Percentiles rank a stretch among this genome's conserved stretches.
phyloP scores from a whole-genome alignment of 257 asterid genomes.

The Primulina eburnea region DNA sequence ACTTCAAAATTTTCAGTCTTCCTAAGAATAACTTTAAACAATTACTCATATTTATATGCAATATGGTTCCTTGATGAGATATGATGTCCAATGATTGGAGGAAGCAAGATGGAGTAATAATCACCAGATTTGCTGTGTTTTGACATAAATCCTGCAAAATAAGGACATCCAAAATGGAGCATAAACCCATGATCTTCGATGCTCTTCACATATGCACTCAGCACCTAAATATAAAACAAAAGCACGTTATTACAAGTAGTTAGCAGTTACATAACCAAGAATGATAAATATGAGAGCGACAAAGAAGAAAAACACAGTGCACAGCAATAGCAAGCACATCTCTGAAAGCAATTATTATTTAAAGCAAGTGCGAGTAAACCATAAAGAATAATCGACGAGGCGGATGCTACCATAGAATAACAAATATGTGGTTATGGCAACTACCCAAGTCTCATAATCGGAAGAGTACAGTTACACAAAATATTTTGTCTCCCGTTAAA shows the following conservation, averaged over 20 bases:
- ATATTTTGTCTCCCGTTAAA: background rate
- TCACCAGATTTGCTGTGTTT: constrained; percentile 62
- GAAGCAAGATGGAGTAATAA: constrained; percentile 14
- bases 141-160: constrained; percentile 80
- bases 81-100: constrained; percentile 8
- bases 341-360: constrained; percentile 1
- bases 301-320: background rate
- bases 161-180: constrained; percentile 68
- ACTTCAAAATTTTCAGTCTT: constrained; percentile 1
- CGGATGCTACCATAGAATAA: background rate
- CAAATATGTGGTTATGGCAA: background rate
- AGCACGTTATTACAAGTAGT: constrained; percentile 6
- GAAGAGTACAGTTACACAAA: background rate
- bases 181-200: constrained; percentile 94
- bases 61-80: constrained; percentile 11
- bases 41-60: background rate
- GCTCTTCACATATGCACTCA: constrained; percentile 80
- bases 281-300: background rate
- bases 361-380: background rate
- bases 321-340: constrained; percentile 5
- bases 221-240: constrained; percentile 53
- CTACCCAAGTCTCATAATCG: constrained; percentile 1
- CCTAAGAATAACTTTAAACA: background rate
- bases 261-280: constrained; percentile 13
- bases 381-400: background rate